Conservation (phyloP, 2,329 filamentous ascomycete genomes). For the Penicillium sp. region DNA sequence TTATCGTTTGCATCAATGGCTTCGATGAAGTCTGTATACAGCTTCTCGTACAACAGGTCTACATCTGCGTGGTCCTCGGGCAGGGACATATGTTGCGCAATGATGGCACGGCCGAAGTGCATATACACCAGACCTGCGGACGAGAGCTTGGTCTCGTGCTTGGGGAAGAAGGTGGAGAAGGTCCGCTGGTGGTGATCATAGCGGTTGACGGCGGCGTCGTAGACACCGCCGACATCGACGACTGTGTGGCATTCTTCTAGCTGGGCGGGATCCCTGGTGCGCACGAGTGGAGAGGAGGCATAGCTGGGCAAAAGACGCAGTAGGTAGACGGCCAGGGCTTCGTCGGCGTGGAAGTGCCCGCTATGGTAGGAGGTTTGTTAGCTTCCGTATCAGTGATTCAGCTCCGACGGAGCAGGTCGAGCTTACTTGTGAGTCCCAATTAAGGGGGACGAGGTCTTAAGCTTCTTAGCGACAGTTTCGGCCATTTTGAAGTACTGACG, state of each 20-base stretch:
- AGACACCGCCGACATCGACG: slow-evolving; percentile 96
- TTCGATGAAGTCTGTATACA: slow-evolving; percentile 93
- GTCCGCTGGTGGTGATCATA: slow-evolving; percentile 98
- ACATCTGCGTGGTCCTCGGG: slow-evolving; percentile 69
- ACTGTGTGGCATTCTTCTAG: slow-evolving; percentile 89
- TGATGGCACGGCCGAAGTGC: slow-evolving; percentile 87
- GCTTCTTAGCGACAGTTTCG: slow-evolving; percentile 74
- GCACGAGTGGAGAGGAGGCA: slow-evolving; percentile 71
- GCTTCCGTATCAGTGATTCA: neutral
- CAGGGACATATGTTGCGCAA: slow-evolving; percentile 68
- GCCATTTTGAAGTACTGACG: slow-evolving; percentile 62
- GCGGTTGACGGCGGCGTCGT: slow-evolving; percentile 74
- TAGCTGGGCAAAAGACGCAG: slow-evolving; percentile 87
- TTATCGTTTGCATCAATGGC: slow-evolving; percentile 98
- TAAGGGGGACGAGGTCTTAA: slow-evolving; percentile 73
- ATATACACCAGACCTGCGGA: slow-evolving; percentile 93
- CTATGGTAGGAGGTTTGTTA: slow-evolving; percentile 36
- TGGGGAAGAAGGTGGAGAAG: slow-evolving; percentile 84
- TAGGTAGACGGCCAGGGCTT: slow-evolving; percentile 95
- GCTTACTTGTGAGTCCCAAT: slow-evolving; percentile 87
- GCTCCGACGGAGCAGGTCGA: neutral
- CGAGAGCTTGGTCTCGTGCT: slow-evolving; percentile 83
- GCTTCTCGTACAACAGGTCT: slow-evolving; percentile 77
- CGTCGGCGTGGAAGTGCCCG: slow-evolving; percentile 98
- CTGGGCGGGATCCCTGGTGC: slow-evolving; percentile 80